A percentile compares a stretch with the other conserved stretches of the same genome.
These are phyloP conservation scores for Chlorella sp. DNA, from an alignment of 139 green algal species.

Conservation along the genomic window DNA sequence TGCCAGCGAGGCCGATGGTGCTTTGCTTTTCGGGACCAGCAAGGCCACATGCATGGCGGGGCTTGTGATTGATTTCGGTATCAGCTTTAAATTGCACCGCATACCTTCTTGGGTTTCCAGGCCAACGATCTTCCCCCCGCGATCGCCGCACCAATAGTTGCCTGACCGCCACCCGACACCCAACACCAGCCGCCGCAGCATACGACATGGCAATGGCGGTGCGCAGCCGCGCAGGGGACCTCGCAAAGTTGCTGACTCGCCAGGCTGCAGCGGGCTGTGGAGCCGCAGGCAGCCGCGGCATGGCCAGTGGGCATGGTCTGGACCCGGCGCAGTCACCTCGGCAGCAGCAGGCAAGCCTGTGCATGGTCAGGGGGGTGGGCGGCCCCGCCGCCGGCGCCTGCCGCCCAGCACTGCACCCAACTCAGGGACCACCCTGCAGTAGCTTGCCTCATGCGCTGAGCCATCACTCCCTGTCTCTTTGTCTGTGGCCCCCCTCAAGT, in stretches of 20 bases:
- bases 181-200: neutral
- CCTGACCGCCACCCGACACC: neutral
- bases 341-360: constrained; percentile 33
- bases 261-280: neutral
- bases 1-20: too few species aligned
- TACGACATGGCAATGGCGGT: neutral
- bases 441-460: neutral
- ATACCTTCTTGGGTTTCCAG: too few species aligned
- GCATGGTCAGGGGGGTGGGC: neutral
- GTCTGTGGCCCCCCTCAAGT: too few species aligned
- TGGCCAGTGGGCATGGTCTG: constrained; percentile 23
- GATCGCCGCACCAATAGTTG: neutral
- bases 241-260: neutral
- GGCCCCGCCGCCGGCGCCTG: neutral
- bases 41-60: too few species aligned
- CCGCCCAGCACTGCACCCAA: too few species aligned
- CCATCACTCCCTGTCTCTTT: neutral
- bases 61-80: too few species aligned
- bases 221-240: too few species aligned
- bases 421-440: neutral
- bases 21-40: too few species aligned
- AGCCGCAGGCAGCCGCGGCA: neutral
- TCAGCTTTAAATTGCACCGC: too few species aligned
- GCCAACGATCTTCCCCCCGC: too few species aligned
- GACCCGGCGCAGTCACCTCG: constrained; percentile 31